Evolutionary conservation across 2,329 filamentous ascomycete genomes (phyloP).

Genomic region (Ceratocystis huliohia): DNA sequence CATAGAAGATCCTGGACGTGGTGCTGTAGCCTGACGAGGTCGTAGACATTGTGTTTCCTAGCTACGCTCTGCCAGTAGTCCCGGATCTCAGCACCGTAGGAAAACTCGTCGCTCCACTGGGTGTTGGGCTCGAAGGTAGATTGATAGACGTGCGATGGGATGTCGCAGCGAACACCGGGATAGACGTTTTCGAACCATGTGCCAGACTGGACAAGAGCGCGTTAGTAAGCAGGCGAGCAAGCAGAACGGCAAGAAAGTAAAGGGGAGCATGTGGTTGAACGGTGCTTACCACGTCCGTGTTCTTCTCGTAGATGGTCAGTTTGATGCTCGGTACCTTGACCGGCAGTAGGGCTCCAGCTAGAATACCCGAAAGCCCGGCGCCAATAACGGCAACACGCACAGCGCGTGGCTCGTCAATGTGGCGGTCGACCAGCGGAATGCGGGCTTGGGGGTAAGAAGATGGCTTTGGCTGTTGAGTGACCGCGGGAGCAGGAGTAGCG

Average conservation of each 20-base stretch:
- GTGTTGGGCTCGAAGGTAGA: constrained; percentile 51
- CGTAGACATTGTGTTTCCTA: constrained; percentile 39
- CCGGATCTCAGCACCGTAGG: constrained; percentile 52
- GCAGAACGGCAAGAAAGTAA: background rate
- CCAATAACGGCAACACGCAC: constrained; percentile 30
- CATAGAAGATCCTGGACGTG: constrained; percentile 45
- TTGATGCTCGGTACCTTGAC: constrained; percentile 55
- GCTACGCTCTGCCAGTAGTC: constrained; percentile 40
- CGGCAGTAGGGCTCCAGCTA: constrained; percentile 52
- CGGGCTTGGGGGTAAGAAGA: constrained; percentile 8
- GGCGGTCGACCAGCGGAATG: constrained; percentile 26
- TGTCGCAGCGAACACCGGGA: constrained; percentile 54
- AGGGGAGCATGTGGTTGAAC: background rate
- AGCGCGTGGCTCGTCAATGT: constrained; percentile 29
- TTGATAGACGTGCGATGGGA: constrained; percentile 59
- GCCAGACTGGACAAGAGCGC: constrained; percentile 25
- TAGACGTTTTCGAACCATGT: constrained; percentile 47
- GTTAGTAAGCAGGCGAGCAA: background rate
- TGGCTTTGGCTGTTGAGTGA: background rate
- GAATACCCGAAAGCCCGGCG: constrained; percentile 30
- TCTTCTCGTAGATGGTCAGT: constrained; percentile 56
- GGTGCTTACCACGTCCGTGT: constrained; percentile 46
- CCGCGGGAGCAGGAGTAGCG: background rate
- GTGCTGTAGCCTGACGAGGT: constrained; percentile 42
- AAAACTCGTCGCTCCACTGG: constrained; percentile 56